Evolutionary conservation across 345 rosid species (phyloP).

Genomic region (Eucalyptus cloeziana): DNA sequence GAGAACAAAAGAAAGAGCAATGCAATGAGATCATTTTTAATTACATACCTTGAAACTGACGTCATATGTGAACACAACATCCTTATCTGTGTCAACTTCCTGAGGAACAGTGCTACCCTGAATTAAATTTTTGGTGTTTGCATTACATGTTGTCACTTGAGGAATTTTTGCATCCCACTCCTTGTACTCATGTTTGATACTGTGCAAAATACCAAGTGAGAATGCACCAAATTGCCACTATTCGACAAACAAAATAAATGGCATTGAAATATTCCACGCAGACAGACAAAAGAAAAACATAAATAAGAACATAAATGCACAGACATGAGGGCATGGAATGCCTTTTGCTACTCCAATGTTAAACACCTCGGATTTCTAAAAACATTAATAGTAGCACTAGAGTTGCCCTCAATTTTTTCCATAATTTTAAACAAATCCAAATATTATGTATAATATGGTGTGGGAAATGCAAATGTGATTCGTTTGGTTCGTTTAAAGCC

Average conservation of each 20-base stretch:
- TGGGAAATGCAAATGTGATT: background rate
- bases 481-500: background rate
- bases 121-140: conserved; percentile 73
- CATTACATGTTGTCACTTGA: conserved; percentile 82
- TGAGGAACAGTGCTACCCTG: conserved; percentile 87
- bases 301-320: background rate
- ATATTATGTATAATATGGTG: background rate
- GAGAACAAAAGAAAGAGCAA: background rate
- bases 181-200: conserved; percentile 92
- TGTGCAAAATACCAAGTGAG: conserved; percentile 15
- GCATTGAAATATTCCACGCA: background rate
- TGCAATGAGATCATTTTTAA: background rate
- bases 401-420: background rate
- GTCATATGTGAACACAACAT: conserved; percentile 86
- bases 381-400: background rate
- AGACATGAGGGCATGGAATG: background rate
- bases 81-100: conserved; percentile 66
- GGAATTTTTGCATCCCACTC: conserved; percentile 86
- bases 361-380: background rate
- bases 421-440: background rate
- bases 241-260: background rate
- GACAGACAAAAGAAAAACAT: background rate
- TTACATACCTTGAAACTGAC: conserved; percentile 68
- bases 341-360: background rate
- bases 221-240: background rate